Evolutionary conservation across 768 basidiomycete genomes (phyloP), one percentile per base, ranked within the genome.

Genomic region (Podaxis sp.): DNA sequence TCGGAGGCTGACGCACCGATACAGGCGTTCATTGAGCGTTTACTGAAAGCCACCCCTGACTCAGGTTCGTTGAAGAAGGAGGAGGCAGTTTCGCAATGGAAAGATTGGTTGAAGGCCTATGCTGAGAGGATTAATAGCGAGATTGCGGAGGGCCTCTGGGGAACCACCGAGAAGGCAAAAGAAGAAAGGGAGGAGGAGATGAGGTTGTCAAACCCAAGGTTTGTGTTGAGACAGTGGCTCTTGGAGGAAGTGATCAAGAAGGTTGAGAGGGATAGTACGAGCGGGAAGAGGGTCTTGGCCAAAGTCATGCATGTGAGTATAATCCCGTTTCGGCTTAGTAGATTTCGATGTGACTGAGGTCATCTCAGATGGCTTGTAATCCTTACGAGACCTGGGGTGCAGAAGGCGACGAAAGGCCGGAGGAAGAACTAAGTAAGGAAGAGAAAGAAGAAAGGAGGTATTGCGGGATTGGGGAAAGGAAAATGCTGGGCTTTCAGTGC

Each of bases 211-310:
- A 99, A 99, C 71, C 97, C 97, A 17, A 81, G 95, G 38, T 99
- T 99, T 74, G 87, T 96, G 37, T 75, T 99, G 63, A 80, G 97
- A 64, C 97, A 99, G 75, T 99, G 97, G 97, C 77, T 99, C 8
- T 80, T 99, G 37, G 95, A 99, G 72, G 96, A 99, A 70, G 89
- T 93, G 24, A 99, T 99, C 70, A 74, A 76, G 65, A 83, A 83
- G 66, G 84, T 94, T 1, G 91, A 95, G 70, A 74, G 75, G 63
- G 90, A 95, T 68, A 71, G 78, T 10, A 77, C 78, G 22, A 83
- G 76, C 63, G 90, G 90, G 53, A 88, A 86, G 76, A 78, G 82
- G 62, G 76, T 90, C 2, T 76, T 98, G 56, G 87, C 86, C 12
- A 93, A 93, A 74, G 89, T 97, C 17, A 77, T 97, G 74, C 82